phyloP scores from a whole-genome alignment of 495 filamentous ascomycete species.

The Penicillium odoratum region DNA sequence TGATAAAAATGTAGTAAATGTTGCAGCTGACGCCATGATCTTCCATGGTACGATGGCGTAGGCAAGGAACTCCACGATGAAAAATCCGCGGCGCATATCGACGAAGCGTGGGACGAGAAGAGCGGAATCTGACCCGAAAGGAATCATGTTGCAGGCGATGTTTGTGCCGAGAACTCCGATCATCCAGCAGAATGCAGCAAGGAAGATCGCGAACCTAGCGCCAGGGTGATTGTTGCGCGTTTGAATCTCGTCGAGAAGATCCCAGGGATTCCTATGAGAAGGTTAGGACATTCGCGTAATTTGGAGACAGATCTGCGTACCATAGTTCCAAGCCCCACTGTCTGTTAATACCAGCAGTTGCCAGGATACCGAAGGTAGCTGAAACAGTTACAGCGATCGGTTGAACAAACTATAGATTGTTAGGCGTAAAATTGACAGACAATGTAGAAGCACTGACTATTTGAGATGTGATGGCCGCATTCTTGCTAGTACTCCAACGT shows the following conservation, averaged over 20 bases:
- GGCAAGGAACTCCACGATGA: neutral
- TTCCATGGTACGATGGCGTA: neutral
- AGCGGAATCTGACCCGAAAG: conserved; percentile 3
- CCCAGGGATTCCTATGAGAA: conserved; percentile 3
- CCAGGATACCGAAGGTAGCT: conserved; percentile 1
- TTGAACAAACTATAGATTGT: neutral
- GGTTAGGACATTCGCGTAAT: too few relatives aligned
- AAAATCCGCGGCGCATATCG: conserved; percentile 2
- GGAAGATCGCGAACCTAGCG: neutral
- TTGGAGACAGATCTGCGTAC: too few relatives aligned
- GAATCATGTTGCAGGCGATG: conserved; percentile 3
- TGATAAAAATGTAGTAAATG: neutral
- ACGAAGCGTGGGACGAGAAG: neutral
- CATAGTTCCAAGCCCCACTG: neutral
- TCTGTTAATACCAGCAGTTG: neutral
- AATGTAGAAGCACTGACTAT: neutral
- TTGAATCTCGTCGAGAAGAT: neutral
- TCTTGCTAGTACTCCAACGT: neutral
- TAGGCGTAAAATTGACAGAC: too few relatives aligned
- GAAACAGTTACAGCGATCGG: neutral
- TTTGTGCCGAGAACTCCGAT: neutral
- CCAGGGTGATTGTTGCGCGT: neutral
- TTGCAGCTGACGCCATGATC: neutral
- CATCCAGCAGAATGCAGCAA: neutral
- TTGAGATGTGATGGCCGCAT: neutral